phyloP scores from a whole-genome alignment of 345 rosid genomes.

The Salix exigua region DNA sequence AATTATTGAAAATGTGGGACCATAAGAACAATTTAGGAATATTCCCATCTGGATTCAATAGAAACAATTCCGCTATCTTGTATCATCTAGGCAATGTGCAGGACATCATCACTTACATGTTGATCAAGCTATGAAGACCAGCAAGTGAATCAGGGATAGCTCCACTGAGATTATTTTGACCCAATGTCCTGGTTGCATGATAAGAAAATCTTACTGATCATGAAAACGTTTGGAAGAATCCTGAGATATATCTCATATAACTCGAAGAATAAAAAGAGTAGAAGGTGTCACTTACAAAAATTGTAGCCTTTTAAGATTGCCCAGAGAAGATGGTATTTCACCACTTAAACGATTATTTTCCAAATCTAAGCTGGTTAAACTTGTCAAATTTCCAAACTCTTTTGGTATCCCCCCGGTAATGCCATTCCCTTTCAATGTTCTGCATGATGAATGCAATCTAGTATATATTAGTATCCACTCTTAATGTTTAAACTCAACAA shows the following conservation, averaged over 20 bases:
- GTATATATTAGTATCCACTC: neutral
- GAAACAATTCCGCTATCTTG: neutral
- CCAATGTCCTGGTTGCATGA: slow-evolving; percentile 58
- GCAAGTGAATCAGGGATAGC: slow-evolving; percentile 67
- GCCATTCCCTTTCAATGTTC: slow-evolving; percentile 90
- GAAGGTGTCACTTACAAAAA: slow-evolving; percentile 65
- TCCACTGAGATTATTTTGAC: slow-evolving; percentile 82
- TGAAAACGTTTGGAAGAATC: neutral
- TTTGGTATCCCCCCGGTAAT: slow-evolving; percentile 80
- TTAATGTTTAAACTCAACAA: neutral
- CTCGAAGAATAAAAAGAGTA: neutral
- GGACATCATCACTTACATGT: slow-evolving; percentile 52
- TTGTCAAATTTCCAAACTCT: slow-evolving; percentile 77
- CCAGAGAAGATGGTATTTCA: slow-evolving; percentile 72
- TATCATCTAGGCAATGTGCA: neutral
- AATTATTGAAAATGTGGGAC: slow-evolving; percentile 2
- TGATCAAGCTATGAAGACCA: slow-evolving; percentile 57
- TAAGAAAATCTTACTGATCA: slow-evolving; percentile 5
- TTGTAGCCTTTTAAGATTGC: slow-evolving; percentile 81
- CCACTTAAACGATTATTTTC: slow-evolving; percentile 77
- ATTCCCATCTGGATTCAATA: neutral
- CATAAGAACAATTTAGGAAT: slow-evolving; percentile 1
- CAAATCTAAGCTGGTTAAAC: slow-evolving; percentile 83
- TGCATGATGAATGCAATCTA: slow-evolving; percentile 31
- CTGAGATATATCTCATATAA: slow-evolving; percentile 4